These are phyloP conservation scores for Alnus rubra DNA, from an alignment of 306 rosid species.

Conservation along the genomic window DNA sequence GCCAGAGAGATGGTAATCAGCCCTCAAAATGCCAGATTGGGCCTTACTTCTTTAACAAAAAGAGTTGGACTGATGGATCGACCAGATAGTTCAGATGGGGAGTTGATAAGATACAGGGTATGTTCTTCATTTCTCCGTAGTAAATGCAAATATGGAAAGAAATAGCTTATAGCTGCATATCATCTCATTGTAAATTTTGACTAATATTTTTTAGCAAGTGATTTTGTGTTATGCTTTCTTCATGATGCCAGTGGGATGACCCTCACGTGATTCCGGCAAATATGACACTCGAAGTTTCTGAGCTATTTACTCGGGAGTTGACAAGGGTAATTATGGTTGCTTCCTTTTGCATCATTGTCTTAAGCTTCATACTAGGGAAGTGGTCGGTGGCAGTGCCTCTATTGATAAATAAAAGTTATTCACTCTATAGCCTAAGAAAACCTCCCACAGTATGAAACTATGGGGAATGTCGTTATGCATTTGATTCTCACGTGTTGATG, in stretches of 20 bases:
- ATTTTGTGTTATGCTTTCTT: slow-evolving; percentile 23
- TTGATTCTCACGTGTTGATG: neutral
- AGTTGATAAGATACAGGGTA: slow-evolving; percentile 92
- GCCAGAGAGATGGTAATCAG: slow-evolving; percentile 99
- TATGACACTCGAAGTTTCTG: slow-evolving; percentile 87
- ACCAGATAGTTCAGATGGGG: slow-evolving; percentile 83
- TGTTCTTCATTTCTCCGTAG: slow-evolving; percentile 24
- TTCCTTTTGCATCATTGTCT: slow-evolving; percentile 31
- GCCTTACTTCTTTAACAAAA: slow-evolving; percentile 74
- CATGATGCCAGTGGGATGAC: slow-evolving; percentile 80
- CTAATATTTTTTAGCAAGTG: slow-evolving; percentile 15
- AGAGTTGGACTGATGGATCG: slow-evolving; percentile 70
- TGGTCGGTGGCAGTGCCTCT: slow-evolving; percentile 1
- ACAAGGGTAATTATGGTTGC: slow-evolving; percentile 66
- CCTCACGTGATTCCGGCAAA: slow-evolving; percentile 84
- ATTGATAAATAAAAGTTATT: slow-evolving; percentile 9
- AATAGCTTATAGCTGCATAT: neutral
- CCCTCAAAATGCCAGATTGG: slow-evolving; percentile 87
- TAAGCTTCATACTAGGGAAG: slow-evolving; percentile 19
- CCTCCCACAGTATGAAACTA: neutral
- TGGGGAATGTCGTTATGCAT: neutral
- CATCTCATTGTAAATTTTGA: neutral
- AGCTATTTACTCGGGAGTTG: slow-evolving; percentile 92
- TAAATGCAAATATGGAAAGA: slow-evolving; percentile 4
- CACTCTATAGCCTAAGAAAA: slow-evolving; percentile 10